phyloP scores from a whole-genome alignment of 495 filamentous ascomycete genomes.

The Penicillium manginii region DNA sequence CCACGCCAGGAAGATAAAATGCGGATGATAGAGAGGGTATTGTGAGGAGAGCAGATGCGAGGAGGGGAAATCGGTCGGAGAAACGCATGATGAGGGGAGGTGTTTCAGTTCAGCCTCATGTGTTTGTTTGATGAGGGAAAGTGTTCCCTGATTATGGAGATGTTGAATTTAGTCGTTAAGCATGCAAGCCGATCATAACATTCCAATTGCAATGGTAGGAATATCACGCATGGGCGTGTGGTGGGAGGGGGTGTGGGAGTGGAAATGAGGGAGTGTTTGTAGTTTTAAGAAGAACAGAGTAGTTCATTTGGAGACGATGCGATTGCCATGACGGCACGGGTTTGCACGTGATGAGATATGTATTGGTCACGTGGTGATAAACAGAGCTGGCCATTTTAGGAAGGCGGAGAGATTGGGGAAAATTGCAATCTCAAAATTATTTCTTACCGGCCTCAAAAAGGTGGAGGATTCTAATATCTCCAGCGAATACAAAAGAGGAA shows the following conservation, averaged over 20 bases:
- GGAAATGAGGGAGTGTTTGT: no score
- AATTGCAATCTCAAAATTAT: not conserved
- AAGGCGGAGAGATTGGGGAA: not conserved
- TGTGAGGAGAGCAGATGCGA: slow-evolving; percentile 35
- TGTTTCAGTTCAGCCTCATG: slow-evolving; percentile 22
- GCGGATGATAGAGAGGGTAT: slow-evolving; percentile 62
- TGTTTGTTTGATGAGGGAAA: no score
- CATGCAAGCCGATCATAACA: slow-evolving; percentile 1
- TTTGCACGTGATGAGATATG: not conserved
- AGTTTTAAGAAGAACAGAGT: not conserved
- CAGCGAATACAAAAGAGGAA: no score
- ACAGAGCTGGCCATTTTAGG: not conserved
- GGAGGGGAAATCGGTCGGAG: slow-evolving; percentile 32
- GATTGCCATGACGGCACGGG: not conserved
- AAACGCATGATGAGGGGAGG: slow-evolving; percentile 42
- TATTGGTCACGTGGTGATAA: slow-evolving; percentile 45
- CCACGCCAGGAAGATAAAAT: slow-evolving; percentile 96
- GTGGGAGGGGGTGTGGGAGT: no score
- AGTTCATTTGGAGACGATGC: not conserved
- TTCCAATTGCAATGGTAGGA: slow-evolving; percentile 3
- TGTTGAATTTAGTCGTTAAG: not conserved
- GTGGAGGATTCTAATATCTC: not conserved
- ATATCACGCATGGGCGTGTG: no score
- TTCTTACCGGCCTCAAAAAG: not conserved
- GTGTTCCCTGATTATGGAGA: slow-evolving; percentile 5